Base-by-base conservation (phyloP, 371 early-diverging fungal species). In the Sporodiniella umbellata region DNA sequence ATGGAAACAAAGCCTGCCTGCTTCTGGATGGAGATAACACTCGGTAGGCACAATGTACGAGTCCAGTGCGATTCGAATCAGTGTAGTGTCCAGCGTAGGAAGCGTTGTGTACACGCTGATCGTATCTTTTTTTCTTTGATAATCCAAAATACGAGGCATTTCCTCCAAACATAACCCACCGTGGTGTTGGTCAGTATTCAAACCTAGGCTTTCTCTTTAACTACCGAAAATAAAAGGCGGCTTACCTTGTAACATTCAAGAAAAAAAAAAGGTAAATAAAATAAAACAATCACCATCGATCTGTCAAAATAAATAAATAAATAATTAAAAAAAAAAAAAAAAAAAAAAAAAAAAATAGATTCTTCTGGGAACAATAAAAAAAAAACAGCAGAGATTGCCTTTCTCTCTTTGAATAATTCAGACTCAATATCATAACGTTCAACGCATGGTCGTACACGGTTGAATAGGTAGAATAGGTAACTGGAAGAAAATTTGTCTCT, bases 391-490 rank as follows among this genome's bases (percentile, higher is more conserved):
- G 18, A 51, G n/a, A n/a, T n/a, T n/a, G n/a, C n/a, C n/a, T 54
- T 54, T 56, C 56, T 45, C 44, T 18, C 42, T 51, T 51, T 51
- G 17, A 51, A 51, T 39, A 22, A 44, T 45, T 47, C 48, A 19
- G 26, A 40, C 37, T 52, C 58, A 52, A 51, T 48, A 14, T 48
- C 52, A 57, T 51, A 42, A 51, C 52, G 51, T 51, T 46, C 33
- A 42, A 47, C 57, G 51, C 57, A 56, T 56, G 57, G 57, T 51
- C 51, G 57, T 42, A 51, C 51, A 48, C 51, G 38, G 19, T 33
- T 37, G 19, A 22, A 26, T 45, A 53, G 45, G 51, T 46, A 51
- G 38, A 35, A 35, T 35, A 35, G 45, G 22, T 30, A 33, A 38
- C 56, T 49, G n/a, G n/a, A n/a, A n/a, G n/a, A n/a, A n/a, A n/a